These are phyloP conservation scores for Myrica gale DNA, from an alignment of 306 rosid genomes.

Conservation along the genomic window DNA sequence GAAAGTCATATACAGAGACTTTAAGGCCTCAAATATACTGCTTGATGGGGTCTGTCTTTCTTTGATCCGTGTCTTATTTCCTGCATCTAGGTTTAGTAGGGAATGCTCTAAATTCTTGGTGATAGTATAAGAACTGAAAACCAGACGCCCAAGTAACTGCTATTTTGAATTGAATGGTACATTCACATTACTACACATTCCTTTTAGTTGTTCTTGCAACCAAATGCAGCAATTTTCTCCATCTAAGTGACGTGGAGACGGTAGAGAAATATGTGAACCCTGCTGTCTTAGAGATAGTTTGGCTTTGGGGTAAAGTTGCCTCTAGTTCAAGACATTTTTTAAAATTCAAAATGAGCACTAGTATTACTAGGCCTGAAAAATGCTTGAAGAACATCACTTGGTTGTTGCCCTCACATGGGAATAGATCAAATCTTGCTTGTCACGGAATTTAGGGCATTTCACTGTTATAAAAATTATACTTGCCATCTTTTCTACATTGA, in stretches of 20 bases:
- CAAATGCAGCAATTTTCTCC: not conserved
- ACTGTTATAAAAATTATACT: not conserved
- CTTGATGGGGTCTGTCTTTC: conserved; percentile 69
- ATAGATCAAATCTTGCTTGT: not conserved
- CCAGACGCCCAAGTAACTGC: conserved; percentile 11
- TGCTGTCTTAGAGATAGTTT: not conserved
- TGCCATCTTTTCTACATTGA: not conserved
- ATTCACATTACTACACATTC: not conserved
- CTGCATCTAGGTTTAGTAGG: not conserved
- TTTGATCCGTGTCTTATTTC: conserved; percentile 6
- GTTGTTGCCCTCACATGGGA: not conserved
- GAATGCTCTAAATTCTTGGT: not conserved
- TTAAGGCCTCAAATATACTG: conserved; percentile 87
- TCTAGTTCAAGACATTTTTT: not conserved
- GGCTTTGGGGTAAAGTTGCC: not conserved
- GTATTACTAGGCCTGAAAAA: conserved; percentile 1
- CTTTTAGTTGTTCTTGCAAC: not conserved
- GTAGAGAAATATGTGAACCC: conserved; percentile 5
- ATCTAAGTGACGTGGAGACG: not conserved
- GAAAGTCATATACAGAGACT: conserved; percentile 83
- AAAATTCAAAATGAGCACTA: not conserved
- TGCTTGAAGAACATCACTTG: not conserved
- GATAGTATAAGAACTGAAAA: conserved; percentile 6
- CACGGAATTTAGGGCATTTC: not conserved
- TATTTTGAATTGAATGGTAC: conserved; percentile 7